Evolutionary conservation across 179 eudicot genomes (phyloP).

Genomic region (Actinidia arguta): DNA sequence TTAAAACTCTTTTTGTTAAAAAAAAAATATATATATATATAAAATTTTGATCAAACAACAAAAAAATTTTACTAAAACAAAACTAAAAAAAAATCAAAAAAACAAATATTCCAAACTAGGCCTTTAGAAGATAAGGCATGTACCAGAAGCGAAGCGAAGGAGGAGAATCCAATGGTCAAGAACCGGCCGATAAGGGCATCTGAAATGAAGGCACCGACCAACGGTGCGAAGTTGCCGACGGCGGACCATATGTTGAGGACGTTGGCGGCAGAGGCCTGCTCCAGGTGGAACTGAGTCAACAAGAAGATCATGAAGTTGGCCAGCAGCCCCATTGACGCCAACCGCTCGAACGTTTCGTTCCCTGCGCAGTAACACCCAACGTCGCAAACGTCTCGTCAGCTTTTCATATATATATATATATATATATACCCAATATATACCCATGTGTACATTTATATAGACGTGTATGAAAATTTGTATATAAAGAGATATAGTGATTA

Average conservation of each 20-base stretch:
- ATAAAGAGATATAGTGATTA: no score
- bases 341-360: constrained; percentile 72
- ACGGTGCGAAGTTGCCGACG: constrained; percentile 56
- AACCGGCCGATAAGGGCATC: constrained; percentile 75
- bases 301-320: constrained; percentile 69
- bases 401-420: no score
- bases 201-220: constrained; percentile 67
- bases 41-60: no score
- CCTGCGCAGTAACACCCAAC: constrained; percentile 34
- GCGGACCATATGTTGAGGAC: constrained; percentile 55
- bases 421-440: no score
- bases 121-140: no score
- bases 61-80: no score
- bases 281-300: constrained; percentile 53
- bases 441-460: no score
- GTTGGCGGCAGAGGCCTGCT: constrained; percentile 63
- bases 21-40: no score
- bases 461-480: no score
- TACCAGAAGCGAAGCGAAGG: constrained; percentile 53
- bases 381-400: neutral
- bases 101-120: no score
- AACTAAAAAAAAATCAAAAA: no score
- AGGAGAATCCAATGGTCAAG: constrained; percentile 50
- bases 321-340: constrained; percentile 58
- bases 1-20: no score